Evolutionary conservation across 352 stramenopile genomes (phyloP).

Genomic region (Phytophthora idaei): DNA sequence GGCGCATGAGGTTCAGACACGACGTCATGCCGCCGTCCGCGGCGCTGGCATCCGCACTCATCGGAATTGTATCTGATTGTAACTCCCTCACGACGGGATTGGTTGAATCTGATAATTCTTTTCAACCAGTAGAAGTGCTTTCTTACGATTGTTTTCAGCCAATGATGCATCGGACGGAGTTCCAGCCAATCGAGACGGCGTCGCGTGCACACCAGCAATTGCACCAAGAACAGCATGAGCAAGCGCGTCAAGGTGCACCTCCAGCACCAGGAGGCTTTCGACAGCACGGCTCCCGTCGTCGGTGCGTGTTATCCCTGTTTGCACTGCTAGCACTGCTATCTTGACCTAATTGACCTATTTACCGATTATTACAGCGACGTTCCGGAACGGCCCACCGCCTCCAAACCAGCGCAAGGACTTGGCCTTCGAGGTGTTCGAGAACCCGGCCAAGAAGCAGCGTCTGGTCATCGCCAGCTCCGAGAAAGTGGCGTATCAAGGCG

Average conservation of each 20-base stretch:
- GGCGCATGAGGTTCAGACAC: constrained; percentile 90
- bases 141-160: background rate
- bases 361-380: constrained; percentile 53
- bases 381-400: constrained; percentile 79
- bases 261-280: constrained; percentile 63
- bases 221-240: constrained; percentile 43
- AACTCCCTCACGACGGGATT: constrained; percentile 16
- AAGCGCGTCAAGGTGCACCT: constrained; percentile 68
- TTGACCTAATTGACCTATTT: background rate
- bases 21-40: constrained; percentile 64
- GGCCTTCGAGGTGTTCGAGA: constrained; percentile 83
- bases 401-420: constrained; percentile 61
- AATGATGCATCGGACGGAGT: background rate
- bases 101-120: constrained; percentile 22
- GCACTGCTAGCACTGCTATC: constrained; percentile 1
- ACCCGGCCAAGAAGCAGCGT: constrained; percentile 79
- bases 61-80: constrained; percentile 8
- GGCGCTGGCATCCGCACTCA: constrained; percentile 22
- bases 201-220: constrained; percentile 24
- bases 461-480: constrained; percentile 79
- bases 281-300: constrained; percentile 61
- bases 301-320: constrained; percentile 39
- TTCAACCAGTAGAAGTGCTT: constrained; percentile 10
- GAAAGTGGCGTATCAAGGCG: constrained; percentile 83
- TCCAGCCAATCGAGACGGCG: constrained; percentile 1